phyloP scores from a whole-genome alignment of 768 basidiomycete genomes.

The Amanita phalloides region DNA sequence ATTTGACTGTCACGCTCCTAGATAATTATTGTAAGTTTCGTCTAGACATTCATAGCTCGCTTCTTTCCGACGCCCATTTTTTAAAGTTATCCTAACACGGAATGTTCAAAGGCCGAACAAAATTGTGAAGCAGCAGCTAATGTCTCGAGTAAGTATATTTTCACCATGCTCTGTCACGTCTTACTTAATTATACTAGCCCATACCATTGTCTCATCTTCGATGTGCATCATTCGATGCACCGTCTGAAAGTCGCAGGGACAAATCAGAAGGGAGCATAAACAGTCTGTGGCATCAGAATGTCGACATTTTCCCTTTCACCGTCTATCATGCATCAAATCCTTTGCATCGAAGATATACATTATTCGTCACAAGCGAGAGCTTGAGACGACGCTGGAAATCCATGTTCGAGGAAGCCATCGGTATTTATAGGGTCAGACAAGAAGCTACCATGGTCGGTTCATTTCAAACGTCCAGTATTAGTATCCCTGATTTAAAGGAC shows the following conservation, averaged over 20 bases:
- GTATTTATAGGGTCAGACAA: slow-evolving; percentile 48
- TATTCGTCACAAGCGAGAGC: slow-evolving; percentile 52
- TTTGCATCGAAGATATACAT: slow-evolving; percentile 52
- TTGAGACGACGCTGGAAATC: slow-evolving; percentile 54
- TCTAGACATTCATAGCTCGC: neutral
- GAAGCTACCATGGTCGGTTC: slow-evolving; percentile 62
- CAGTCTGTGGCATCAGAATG: slow-evolving; percentile 37
- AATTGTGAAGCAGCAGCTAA: slow-evolving; percentile 37
- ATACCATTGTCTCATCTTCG: slow-evolving; percentile 73
- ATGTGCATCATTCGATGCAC: slow-evolving; percentile 49
- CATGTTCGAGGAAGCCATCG: slow-evolving; percentile 50
- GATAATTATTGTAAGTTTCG: slow-evolving; percentile 63
- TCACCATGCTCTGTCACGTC: neutral
- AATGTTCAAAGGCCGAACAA: slow-evolving; percentile 47
- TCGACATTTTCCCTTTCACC: slow-evolving; percentile 65
- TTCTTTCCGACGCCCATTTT: neutral
- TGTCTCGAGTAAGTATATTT: slow-evolving; percentile 47
- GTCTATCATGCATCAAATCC: slow-evolving; percentile 59
- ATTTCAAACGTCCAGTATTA: neutral
- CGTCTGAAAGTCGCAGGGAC: slow-evolving; percentile 56
- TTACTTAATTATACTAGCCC: slow-evolving; percentile 38
- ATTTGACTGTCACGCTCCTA: slow-evolving; percentile 53
- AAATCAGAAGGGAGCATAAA: slow-evolving; percentile 44
- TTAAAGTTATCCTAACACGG: slow-evolving; percentile 52
- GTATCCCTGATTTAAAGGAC: neutral